A percentile compares a stretch with the other conserved stretches of the same genome.
These are phyloP conservation scores for Kickxella alabastrina DNA, from an alignment of 192 early-diverging fungal genomes.

Conservation along the genomic window DNA sequence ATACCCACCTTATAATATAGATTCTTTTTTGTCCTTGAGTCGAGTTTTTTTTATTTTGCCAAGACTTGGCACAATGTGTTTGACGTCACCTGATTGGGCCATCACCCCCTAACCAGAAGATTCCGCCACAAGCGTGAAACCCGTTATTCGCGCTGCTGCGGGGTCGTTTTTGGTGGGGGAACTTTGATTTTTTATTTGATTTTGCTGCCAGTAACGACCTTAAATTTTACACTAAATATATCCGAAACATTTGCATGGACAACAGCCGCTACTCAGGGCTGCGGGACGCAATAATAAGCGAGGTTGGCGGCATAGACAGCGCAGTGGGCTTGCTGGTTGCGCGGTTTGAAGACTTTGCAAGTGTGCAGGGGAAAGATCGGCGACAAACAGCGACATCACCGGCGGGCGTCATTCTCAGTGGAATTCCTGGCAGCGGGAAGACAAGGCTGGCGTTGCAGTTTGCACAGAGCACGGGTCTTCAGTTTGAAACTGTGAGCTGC, in stretches of 20 bases:
- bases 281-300: conserved; percentile 1
- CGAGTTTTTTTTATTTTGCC: too few relatives aligned
- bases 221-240: too few relatives aligned
- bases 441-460: conserved; percentile 33
- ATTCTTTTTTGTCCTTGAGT: too few relatives aligned
- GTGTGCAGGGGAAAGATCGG: not conserved
- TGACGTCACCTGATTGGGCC: conserved; percentile 3
- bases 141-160: too few relatives aligned
- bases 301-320: conserved; percentile 36
- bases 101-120: not conserved
- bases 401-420: conserved; percentile 36
- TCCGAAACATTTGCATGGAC: not conserved
- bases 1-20: too few relatives aligned
- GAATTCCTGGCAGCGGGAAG: conserved; percentile 45
- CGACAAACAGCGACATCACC: conserved; percentile 4
- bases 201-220: not conserved
- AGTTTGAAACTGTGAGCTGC: conserved; percentile 28
- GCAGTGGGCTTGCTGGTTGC: conserved; percentile 26
- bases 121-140: too few relatives aligned
- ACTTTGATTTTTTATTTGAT: too few relatives aligned
- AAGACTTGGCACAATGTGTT: conserved; percentile 15
- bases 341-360: conserved; percentile 19
- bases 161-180: not conserved
- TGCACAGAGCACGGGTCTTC: conserved; percentile 15
- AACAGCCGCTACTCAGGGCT: conserved; percentile 12